phyloP scores from a whole-genome alignment of 495 filamentous ascomycete genomes.

The Aspergillus avenaceus region DNA sequence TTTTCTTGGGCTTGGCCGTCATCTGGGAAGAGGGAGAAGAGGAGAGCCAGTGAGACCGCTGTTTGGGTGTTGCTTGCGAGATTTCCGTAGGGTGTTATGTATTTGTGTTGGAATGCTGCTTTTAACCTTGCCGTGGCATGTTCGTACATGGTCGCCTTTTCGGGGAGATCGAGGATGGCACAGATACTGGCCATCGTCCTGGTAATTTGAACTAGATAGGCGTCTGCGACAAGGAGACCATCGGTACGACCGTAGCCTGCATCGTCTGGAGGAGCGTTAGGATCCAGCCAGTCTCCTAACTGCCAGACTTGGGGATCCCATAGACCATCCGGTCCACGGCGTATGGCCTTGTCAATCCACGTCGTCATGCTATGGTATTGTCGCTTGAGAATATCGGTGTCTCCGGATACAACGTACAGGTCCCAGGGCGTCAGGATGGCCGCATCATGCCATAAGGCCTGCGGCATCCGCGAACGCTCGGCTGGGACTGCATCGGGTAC shows the following conservation, averaged over 20 bases:
- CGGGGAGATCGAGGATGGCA: slow-evolving; percentile 19
- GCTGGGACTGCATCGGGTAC: not conserved
- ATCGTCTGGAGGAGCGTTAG: slow-evolving; percentile 39
- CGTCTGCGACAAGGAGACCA: slow-evolving; percentile 43
- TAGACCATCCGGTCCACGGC: too few species aligned
- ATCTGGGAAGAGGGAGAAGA: slow-evolving; percentile 37
- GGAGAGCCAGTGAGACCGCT: slow-evolving; percentile 38
- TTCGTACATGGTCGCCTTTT: slow-evolving; percentile 15
- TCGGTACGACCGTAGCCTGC: slow-evolving; percentile 39
- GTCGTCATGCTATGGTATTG: not conserved
- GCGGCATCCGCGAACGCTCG: not conserved
- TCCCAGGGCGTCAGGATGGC: not conserved
- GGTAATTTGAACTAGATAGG: slow-evolving; percentile 50
- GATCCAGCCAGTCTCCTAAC: slow-evolving; percentile 54
- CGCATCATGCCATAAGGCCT: not conserved
- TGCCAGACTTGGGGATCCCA: slow-evolving; percentile 25
- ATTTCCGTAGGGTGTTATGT: slow-evolving; percentile 34
- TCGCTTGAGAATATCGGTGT: not conserved
- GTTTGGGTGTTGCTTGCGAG: slow-evolving; percentile 48
- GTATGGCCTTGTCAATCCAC: not conserved
- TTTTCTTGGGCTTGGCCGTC: slow-evolving; percentile 19
- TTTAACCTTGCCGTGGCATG: slow-evolving; percentile 25
- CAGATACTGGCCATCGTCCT: slow-evolving; percentile 32
- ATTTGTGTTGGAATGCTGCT: slow-evolving; percentile 36
- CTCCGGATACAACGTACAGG: not conserved